Conservation (phyloP, 352 stramenopile species). For the Phytopythium aichiense region DNA sequence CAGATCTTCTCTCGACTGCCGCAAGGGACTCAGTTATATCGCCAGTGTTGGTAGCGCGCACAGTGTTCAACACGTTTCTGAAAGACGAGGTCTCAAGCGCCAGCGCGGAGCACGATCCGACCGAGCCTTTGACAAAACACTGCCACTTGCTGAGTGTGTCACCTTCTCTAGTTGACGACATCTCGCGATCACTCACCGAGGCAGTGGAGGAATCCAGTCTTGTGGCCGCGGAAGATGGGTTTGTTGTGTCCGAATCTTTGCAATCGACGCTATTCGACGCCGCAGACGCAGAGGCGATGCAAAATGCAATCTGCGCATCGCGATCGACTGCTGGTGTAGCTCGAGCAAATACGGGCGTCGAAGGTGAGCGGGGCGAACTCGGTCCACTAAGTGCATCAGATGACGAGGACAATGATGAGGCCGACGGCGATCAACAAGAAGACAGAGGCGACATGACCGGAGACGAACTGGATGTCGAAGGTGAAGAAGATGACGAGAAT, state of each 20-base stretch:
- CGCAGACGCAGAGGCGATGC: constrained; percentile 49
- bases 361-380: constrained; percentile 6
- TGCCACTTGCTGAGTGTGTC: constrained; percentile 15
- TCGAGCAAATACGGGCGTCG: not conserved
- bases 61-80: constrained; percentile 19
- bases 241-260: constrained; percentile 6
- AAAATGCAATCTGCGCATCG: constrained; percentile 23
- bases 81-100: not conserved
- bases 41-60: constrained; percentile 12
- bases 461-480: constrained; percentile 19
- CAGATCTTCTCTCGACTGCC: not conserved
- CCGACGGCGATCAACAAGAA: constrained; percentile 4
- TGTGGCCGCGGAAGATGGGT: constrained; percentile 1
- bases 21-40: not conserved
- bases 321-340: not conserved
- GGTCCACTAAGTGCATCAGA: constrained; percentile 9
- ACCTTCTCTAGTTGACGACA: constrained; percentile 25
- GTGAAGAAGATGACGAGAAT: constrained; percentile 1
- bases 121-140: not conserved
- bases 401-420: constrained; percentile 21
- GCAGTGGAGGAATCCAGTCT: constrained; percentile 9
- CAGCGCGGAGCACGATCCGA: not conserved
- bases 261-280: constrained; percentile 43
- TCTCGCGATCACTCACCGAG: constrained; percentile 6
- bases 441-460: constrained; percentile 36